Percentiles rank a stretch among this genome's conserved stretches.
These are phyloP conservation scores for Chrysanthemum makinoi DNA, from an alignment of 129 eudicot genomes.

Conservation along the genomic window DNA sequence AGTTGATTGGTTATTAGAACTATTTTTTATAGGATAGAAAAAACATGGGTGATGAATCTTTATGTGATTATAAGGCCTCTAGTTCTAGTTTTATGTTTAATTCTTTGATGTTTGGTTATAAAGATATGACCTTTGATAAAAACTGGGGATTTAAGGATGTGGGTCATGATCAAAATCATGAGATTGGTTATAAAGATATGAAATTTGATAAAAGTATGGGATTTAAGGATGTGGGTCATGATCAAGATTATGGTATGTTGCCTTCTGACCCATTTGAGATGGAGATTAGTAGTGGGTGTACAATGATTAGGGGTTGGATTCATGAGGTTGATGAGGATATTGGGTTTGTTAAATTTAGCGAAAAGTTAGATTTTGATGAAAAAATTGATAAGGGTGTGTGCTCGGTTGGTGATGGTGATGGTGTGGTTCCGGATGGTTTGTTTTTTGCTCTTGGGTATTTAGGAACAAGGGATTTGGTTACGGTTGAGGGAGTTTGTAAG, in stretches of 20 bases:
- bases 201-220: conserved; percentile 12
- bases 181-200: conserved; percentile 28
- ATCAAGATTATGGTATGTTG: conserved; percentile 41
- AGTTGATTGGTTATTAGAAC: conserved; percentile 17
- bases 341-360: conserved; percentile 21
- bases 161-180: conserved; percentile 22
- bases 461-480: conserved; percentile 56
- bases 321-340: conserved; percentile 46
- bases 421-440: conserved; percentile 54
- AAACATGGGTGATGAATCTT: conserved; percentile 25
- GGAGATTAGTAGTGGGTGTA: conserved; percentile 37
- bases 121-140: conserved; percentile 13
- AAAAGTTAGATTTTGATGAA: conserved; percentile 22
- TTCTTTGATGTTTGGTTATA: conserved; percentile 10
- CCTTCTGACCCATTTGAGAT: conserved; percentile 60
- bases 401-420: conserved; percentile 24
- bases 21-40: neutral
- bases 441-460: conserved; percentile 54
- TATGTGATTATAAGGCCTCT: conserved; percentile 14
- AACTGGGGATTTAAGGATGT: conserved; percentile 22
- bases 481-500: conserved; percentile 72
- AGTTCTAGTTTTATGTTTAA: conserved; percentile 25
- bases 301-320: conserved; percentile 44
- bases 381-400: conserved; percentile 18
- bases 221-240: conserved; percentile 20